Conservation (phyloP, 495 filamentous ascomycete species). For the Copromyces sp. region DNA sequence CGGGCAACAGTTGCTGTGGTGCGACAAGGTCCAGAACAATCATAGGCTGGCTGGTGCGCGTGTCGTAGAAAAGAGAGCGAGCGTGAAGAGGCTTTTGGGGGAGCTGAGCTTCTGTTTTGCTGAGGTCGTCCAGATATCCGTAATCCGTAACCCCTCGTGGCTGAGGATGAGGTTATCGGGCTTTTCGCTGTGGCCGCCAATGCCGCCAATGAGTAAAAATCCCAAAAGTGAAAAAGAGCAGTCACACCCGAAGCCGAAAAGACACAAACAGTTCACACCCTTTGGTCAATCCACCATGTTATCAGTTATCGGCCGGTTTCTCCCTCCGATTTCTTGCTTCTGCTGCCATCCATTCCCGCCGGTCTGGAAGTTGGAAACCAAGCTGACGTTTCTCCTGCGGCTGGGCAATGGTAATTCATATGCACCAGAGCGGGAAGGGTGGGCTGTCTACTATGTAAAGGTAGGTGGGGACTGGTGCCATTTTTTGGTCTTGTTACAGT, state of each 20-base stretch:
- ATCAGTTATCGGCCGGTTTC: background rate
- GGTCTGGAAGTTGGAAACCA: background rate
- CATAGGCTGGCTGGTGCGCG: background rate
- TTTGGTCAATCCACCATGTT: background rate
- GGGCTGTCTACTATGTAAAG: background rate
- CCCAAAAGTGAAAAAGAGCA: background rate
- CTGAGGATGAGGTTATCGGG: background rate
- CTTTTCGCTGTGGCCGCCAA: background rate
- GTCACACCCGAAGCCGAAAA: background rate
- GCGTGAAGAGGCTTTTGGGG: background rate
- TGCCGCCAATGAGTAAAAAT: background rate
- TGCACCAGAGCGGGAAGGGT: background rate
- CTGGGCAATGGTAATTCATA: background rate
- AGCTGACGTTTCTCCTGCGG: background rate
- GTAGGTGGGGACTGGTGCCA: background rate
- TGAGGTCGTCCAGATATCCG: background rate
- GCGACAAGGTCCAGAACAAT: background rate
- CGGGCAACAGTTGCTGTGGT: background rate
- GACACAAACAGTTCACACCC: too few relatives aligned
- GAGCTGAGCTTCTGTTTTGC: background rate
- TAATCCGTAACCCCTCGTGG: background rate
- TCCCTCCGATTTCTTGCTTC: background rate
- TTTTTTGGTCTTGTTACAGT: background rate
- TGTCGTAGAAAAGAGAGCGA: background rate
- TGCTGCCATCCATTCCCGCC: background rate